These are phyloP conservation scores for Podospora tetraspora DNA, from an alignment of 495 filamentous ascomycete species.

Conservation along the genomic window DNA sequence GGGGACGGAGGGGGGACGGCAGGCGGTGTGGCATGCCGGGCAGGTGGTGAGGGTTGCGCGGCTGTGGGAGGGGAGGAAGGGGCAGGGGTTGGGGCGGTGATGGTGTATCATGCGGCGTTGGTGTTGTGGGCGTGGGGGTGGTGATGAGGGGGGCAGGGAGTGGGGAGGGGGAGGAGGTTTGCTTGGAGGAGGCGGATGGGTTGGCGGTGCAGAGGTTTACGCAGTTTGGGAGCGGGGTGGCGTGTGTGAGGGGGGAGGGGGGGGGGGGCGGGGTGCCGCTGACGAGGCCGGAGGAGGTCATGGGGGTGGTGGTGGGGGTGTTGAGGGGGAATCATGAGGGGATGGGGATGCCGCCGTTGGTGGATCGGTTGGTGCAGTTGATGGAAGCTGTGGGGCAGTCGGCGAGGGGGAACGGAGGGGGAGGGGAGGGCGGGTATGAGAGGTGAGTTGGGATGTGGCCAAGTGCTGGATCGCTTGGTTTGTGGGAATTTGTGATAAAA, in stretches of 20 bases:
- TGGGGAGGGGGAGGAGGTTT: neutral
- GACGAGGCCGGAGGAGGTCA: slow-evolving; percentile 3
- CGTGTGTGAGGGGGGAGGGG: slow-evolving; percentile 1
- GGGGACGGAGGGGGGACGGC: slow-evolving; percentile 38
- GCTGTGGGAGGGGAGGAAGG: neutral
- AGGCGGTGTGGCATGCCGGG: slow-evolving; percentile 53
- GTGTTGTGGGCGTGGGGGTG: slow-evolving; percentile 13
- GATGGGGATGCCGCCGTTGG: slow-evolving; percentile 6
- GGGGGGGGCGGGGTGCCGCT: neutral
- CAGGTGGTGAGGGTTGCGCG: slow-evolving; percentile 49
- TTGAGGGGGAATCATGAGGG: slow-evolving; percentile 11
- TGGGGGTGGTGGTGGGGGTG: slow-evolving; percentile 6
- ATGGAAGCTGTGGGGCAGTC: slow-evolving; percentile 10
- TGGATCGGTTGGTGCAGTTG: slow-evolving; percentile 11
- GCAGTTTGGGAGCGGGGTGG: slow-evolving; percentile 6
- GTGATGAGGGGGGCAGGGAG: neutral
- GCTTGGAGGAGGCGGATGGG: slow-evolving; percentile 13
- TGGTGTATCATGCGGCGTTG: slow-evolving; percentile 11
- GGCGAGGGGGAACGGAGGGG: neutral
- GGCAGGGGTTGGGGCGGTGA: neutral
- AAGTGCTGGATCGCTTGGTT: neutral
- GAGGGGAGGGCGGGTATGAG: neutral
- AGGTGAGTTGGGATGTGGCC: neutral
- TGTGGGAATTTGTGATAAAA: neutral
- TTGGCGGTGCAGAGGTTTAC: slow-evolving; percentile 8